Base-by-base conservation (phyloP, 805 yeast genomes). In the Brettanomyces nanus region DNA sequence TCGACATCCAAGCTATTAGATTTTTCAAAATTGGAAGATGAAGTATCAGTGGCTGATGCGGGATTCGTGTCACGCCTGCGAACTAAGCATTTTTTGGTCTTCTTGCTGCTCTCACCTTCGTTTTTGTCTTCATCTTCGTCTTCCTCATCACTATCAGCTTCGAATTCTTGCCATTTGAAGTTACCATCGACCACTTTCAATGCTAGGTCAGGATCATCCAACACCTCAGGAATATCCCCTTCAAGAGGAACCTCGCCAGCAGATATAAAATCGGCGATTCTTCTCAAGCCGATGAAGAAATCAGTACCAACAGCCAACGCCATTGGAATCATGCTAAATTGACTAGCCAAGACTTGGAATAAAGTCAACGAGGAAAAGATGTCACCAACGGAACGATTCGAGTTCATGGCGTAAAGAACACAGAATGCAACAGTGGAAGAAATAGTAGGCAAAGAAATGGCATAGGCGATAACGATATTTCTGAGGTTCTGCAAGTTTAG, bases 351-450 rank as follows among this genome's bases (percentile, higher is more conserved):
- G 13, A 69, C 68, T 47, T 71, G 73, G 57, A 81, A 82, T 39
- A 80, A 65, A 0, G 87, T 71, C 34, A 83, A 59, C 4, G 92
- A 80, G 1, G 89, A 68, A 53, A 83, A 83, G 17, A 83, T 69
- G 22, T 68, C 64, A 11, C 78, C 86, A 13, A 85, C 73, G 34
- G 67, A 65, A 46, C 66, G 58, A 28, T 59, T 51, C 11, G 58
- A 45, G 28, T 58, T 45, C 11, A 67, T 33, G 11, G 55, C 63
- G 39, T 64, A 59, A 36, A 67, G 39, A 0, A 65, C 71, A 40
- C 69, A 52, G 45, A 70, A 70, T 2, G 74, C 58, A 6, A 78
- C 67, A 72, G 85, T 69, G 2, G 95, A 81, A 1, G 89, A 73
- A 43, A 86, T 60, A 13, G 73, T 67, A 0, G 95, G 84, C 33